Evolutionary conservation across 106 monocot genomes (phyloP), one percentile per base, ranked within the genome.

Genomic region (Gastrodia elata): DNA sequence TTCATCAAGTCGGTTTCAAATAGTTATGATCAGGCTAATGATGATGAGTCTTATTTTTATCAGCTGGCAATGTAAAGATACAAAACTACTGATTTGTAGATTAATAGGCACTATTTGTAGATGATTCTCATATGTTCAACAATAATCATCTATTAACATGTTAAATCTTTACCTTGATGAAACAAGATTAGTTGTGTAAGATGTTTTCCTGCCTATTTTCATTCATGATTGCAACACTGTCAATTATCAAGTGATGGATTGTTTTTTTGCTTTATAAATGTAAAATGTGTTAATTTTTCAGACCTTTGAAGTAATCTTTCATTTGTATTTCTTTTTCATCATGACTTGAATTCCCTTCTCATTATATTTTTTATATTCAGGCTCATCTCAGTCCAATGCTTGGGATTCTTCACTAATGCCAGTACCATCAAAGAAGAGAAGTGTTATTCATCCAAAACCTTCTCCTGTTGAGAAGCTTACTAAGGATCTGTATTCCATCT

Each of bases 391-490:
- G 64, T 85, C 82, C 20, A 85, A 85, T 73, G 74, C 75, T 7
- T 83, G 83, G 87, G 85, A 87, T n/a, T 73, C 88, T n/a, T 73
- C 88, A 39, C 65, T 82, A 32, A 81, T 91, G 20, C 91, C 88
- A 68, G 83, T 91, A 13, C 87, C 88, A 68, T 85, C 88, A 15
- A 79, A 71, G 74, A 88, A 84, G 74, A 83, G 83, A 68, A 86
- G 81, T 65, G 37, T 72, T 8, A 69, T 68, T 65, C 77, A 83
- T 33, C 59, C 79, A 44, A 91, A 85, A 43, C 72, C 85, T 22
- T 85, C 91, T 39, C 64, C 86, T 56, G 83, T 88, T 28, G 91
- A 91, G 44, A 91, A 87, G 77, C 91, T 91, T 42, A 88, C 87
- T 6, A 91, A 82, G 36, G 88, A 88, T 22, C 73, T 91, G 20